phyloP scores from a whole-genome alignment of 2,329 filamentous ascomycete genomes.

The Aquanectria penicillioides region DNA sequence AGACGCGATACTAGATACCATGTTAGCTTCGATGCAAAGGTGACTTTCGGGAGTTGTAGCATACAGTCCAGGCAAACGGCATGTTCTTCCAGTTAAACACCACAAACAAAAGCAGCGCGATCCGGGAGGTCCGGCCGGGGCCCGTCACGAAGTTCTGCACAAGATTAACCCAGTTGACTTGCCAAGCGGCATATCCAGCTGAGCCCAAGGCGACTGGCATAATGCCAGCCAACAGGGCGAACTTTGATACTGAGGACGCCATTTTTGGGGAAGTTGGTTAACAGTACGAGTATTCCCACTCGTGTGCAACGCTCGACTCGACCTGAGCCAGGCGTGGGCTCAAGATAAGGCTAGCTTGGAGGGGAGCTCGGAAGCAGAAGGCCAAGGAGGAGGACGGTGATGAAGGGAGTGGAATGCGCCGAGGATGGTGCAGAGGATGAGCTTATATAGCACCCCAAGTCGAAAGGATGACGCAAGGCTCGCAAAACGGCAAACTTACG shows the following conservation, averaged over 20 bases:
- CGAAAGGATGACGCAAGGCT: too few species aligned
- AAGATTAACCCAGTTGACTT: conserved; percentile 53
- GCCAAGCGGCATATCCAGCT: conserved; percentile 58
- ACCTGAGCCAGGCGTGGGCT: not conserved
- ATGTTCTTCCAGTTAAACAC: conserved; percentile 78
- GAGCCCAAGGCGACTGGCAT: conserved; percentile 53
- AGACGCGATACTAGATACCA: conserved; percentile 63
- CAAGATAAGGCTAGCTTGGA: too few species aligned
- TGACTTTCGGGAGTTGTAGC: conserved; percentile 39
- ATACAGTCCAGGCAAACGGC: conserved; percentile 80
- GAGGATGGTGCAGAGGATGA: too few species aligned
- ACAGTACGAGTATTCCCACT: too few species aligned
- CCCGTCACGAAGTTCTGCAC: conserved; percentile 61
- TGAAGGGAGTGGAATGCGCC: too few species aligned
- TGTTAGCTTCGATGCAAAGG: not conserved
- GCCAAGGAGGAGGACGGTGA: too few species aligned
- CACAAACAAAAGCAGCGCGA: conserved; percentile 64
- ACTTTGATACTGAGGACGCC: conserved; percentile 48
- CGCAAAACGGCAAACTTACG: too few species aligned
- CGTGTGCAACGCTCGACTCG: not conserved
- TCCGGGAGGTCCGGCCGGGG: conserved; percentile 62
- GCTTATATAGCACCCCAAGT: too few species aligned
- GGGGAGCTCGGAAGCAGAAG: too few species aligned
- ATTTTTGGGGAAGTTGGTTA: too few species aligned
- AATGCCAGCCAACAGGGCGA: conserved; percentile 45